Percentiles rank a stretch among this genome's conserved stretches.
These are phyloP conservation scores for Botryotinia convoluta DNA, from an alignment of 2,329 filamentous ascomycete genomes.

Conservation along the genomic window DNA sequence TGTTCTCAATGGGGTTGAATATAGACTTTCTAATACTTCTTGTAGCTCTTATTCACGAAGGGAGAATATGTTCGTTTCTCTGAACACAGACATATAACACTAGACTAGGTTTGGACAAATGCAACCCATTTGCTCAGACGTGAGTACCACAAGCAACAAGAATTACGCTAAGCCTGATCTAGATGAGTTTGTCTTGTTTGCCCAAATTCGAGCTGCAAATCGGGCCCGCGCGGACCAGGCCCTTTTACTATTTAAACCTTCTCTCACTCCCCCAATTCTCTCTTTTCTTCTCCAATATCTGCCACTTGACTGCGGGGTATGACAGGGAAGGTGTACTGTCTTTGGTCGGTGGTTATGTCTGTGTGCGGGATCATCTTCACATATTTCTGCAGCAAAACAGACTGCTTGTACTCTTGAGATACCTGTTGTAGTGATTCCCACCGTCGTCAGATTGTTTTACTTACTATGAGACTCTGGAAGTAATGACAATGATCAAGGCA, in stretches of 20 bases:
- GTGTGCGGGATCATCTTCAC: background rate
- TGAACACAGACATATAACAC: background rate
- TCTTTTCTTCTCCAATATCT: background rate
- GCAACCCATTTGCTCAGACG: too few species aligned
- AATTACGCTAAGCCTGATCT: background rate
- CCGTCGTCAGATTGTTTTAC: fast-evolving
- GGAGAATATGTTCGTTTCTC: too few species aligned
- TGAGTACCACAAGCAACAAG: background rate
- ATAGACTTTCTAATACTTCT: background rate
- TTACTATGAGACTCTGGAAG: too few species aligned
- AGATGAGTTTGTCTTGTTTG: background rate
- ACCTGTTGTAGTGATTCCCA: background rate
- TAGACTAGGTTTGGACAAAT: background rate
- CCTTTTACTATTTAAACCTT: background rate
- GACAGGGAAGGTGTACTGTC: background rate
- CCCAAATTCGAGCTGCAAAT: background rate
- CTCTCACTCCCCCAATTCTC: background rate
- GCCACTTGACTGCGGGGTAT: fast-evolving
- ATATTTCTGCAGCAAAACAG: background rate
- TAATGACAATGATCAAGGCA: background rate
- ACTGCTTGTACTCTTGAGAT: background rate
- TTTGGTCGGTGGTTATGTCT: fast-evolving
- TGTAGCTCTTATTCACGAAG: too few species aligned
- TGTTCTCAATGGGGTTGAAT: background rate
- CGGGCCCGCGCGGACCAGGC: background rate